These are phyloP conservation scores for Wickerhamiella vanderwaltii DNA, from an alignment of 805 yeast genomes.

Conservation along the genomic window DNA sequence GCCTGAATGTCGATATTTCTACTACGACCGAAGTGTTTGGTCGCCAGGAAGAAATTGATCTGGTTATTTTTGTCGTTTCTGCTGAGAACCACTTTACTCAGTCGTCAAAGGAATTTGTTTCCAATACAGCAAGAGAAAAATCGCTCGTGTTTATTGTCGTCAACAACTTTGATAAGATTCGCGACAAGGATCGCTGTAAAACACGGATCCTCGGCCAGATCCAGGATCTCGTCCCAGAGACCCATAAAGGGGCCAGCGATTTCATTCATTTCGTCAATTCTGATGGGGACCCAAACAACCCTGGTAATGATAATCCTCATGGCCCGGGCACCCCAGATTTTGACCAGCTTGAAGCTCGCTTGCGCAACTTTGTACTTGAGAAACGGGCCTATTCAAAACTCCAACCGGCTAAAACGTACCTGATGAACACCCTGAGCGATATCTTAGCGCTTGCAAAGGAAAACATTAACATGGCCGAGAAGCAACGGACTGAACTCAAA, in stretches of 20 bases:
- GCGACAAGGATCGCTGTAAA: conserved; percentile 68
- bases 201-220: conserved; percentile 73
- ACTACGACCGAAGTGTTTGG: conserved; percentile 93
- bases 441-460: conserved; percentile 44
- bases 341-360: conserved; percentile 70
- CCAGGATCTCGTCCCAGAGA: conserved; percentile 73
- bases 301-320: conserved; percentile 19
- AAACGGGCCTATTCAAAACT: conserved; percentile 81
- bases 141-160: conserved; percentile 88
- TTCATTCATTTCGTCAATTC: conserved; percentile 89
- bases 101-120: conserved; percentile 86
- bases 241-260: conserved; percentile 75
- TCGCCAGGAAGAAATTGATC: conserved; percentile 92
- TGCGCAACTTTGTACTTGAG: conserved; percentile 76
- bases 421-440: conserved; percentile 58
- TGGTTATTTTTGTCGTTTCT: conserved; percentile 89
- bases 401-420: conserved; percentile 84
- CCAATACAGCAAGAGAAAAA: conserved; percentile 83
- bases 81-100: conserved; percentile 94
- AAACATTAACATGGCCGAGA: conserved; percentile 45
- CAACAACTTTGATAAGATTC: conserved; percentile 78
- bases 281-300: conserved; percentile 27
- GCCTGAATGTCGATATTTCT: conserved; percentile 81
- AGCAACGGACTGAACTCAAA: conserved; percentile 38
- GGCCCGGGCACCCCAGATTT: conserved; percentile 34